Conservation (phyloP, 164 flowering plant genomes). For the Kingdonia uniflora region DNA sequence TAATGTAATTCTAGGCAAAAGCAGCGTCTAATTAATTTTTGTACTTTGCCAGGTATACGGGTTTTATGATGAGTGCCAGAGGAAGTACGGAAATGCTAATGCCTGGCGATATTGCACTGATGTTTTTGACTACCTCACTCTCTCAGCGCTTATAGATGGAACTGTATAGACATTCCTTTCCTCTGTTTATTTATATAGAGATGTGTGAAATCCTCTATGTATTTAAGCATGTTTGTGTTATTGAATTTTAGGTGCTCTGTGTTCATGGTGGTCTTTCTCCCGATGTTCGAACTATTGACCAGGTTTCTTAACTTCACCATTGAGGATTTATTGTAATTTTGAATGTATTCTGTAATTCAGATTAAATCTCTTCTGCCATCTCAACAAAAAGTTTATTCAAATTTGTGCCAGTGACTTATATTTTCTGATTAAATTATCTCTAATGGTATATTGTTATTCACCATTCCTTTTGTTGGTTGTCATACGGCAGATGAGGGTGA, state of each 20-base stretch:
- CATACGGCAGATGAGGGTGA: conserved; percentile 67
- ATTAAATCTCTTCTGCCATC: too few relatives aligned
- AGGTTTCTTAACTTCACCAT: conserved; percentile 37
- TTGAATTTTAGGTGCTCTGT: conserved; percentile 67
- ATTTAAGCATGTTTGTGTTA: neutral
- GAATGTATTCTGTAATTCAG: too few relatives aligned
- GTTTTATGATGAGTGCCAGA: conserved; percentile 96
- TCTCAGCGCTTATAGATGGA: conserved; percentile 96
- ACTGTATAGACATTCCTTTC: conserved; percentile 39
- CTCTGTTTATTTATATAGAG: neutral
- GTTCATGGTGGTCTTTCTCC: conserved; percentile 99
- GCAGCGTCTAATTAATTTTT: conserved; percentile 2
- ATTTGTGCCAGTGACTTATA: too few relatives aligned
- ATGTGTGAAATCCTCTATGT: neutral
- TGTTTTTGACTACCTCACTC: conserved; percentile 93
- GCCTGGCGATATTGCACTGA: conserved; percentile 99
- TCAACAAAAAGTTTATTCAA: too few relatives aligned
- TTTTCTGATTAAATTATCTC: too few relatives aligned
- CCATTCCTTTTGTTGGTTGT: too few relatives aligned
- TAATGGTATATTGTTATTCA: too few relatives aligned
- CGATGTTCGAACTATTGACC: conserved; percentile 88
- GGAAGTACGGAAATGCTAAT: conserved; percentile 99
- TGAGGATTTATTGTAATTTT: too few relatives aligned
- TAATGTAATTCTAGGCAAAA: too few relatives aligned
- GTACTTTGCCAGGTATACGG: conserved; percentile 70